phyloP scores from a whole-genome alignment of 1,284 basidiomycete species.

The Leccinum angustisporum region DNA sequence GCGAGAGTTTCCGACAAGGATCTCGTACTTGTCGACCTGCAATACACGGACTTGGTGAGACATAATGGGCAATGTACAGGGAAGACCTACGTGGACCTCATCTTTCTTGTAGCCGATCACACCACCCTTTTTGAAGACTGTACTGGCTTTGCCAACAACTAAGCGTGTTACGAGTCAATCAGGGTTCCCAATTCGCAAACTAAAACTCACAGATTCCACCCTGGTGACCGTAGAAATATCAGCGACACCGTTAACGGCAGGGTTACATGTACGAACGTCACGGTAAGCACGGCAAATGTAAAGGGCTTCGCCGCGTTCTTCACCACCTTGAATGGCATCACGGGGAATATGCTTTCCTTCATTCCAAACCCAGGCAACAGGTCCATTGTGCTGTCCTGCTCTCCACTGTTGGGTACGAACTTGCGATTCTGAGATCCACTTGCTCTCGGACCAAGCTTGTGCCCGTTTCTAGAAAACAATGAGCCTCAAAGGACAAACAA shows the following conservation, averaged over 20 bases:
- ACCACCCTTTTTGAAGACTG: slow-evolving; percentile 55
- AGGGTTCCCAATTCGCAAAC: neutral
- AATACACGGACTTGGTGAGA: neutral
- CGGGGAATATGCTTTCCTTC: slow-evolving; percentile 58
- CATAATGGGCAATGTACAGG: neutral
- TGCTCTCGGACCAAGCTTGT: slow-evolving; percentile 48
- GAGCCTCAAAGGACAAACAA: neutral
- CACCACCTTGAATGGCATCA: slow-evolving; percentile 56
- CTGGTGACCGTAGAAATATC: slow-evolving; percentile 31
- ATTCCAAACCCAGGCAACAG: slow-evolving; percentile 61
- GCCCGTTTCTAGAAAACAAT: slow-evolving; percentile 47
- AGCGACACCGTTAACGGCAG: slow-evolving; percentile 4
- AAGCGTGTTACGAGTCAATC: slow-evolving; percentile 6
- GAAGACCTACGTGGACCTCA: slow-evolving; percentile 52
- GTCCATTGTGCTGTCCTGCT: slow-evolving; percentile 43
- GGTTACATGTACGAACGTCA: slow-evolving; percentile 44
- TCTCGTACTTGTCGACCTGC: slow-evolving; percentile 60
- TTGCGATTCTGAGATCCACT: slow-evolving; percentile 61
- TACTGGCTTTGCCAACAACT: slow-evolving; percentile 69
- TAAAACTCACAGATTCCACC: slow-evolving; percentile 53
- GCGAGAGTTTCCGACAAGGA: slow-evolving; percentile 62
- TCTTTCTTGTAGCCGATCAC: slow-evolving; percentile 59
- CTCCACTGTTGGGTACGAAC: slow-evolving; percentile 50
- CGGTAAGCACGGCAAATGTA: slow-evolving; percentile 61
- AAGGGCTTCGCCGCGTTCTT: slow-evolving; percentile 48